Evolutionary conservation across 495 filamentous ascomycete species (phyloP).

Genomic region (Xylaria nigripes): DNA sequence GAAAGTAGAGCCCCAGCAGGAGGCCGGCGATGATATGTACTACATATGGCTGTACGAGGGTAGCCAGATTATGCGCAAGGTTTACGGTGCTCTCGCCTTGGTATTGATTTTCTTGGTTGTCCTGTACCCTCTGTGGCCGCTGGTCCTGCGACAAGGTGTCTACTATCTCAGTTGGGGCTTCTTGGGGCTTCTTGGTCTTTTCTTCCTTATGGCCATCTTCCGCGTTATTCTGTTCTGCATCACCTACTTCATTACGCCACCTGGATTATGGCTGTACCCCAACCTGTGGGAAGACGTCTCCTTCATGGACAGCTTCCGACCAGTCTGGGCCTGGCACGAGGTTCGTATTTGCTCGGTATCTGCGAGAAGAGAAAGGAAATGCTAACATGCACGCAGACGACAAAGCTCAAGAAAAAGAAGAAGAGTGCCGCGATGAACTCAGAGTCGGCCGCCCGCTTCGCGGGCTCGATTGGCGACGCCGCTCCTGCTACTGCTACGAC

Average conservation of each 20-base stretch:
- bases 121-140: constrained; percentile 94
- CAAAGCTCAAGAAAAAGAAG: constrained; percentile 58
- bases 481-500: constrained; percentile 52
- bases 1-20: constrained; percentile 92
- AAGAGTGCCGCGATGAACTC: constrained; percentile 30
- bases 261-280: constrained; percentile 94
- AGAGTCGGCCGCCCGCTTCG: constrained; percentile 37
- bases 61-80: constrained; percentile 82
- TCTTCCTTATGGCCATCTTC: constrained; percentile 97
- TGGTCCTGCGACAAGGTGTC: constrained; percentile 81
- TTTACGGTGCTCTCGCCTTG: constrained; percentile 78
- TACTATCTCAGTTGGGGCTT: constrained; percentile 97
- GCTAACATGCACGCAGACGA: constrained; percentile 27
- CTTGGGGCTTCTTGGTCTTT: constrained; percentile 82
- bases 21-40: constrained; percentile 80
- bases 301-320: constrained; percentile 95
- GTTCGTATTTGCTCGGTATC: constrained; percentile 41
- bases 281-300: constrained; percentile 98
- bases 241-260: constrained; percentile 76
- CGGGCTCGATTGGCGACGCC: constrained; percentile 42
- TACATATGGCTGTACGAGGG: constrained; percentile 98
- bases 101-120: constrained; percentile 76
- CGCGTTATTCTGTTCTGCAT: constrained; percentile 89
- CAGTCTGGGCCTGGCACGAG: constrained; percentile 98
- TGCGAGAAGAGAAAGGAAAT: constrained; percentile 11